Evolutionary conservation across 2,329 filamentous ascomycete genomes (phyloP).

Genomic region (Colletotrichum graminicola): DNA sequence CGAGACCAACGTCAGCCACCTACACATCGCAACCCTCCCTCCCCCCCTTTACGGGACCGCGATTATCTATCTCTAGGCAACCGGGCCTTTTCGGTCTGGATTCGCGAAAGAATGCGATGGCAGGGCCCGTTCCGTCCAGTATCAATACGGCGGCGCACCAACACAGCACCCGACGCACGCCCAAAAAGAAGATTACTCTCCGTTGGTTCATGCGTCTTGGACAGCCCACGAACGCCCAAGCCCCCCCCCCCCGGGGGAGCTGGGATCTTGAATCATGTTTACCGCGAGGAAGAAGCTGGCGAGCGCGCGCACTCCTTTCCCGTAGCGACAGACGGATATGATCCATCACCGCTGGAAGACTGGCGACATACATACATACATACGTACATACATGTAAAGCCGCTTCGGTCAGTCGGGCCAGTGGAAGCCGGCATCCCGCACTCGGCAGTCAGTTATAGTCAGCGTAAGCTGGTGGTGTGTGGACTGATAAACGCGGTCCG

Average conservation of each 20-base stretch:
- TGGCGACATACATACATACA: neutral
- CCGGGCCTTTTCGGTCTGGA: neutral
- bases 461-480: too few relatives aligned
- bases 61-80: slow-evolving; percentile 17
- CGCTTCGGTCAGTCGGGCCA: neutral
- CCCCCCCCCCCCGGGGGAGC: neutral
- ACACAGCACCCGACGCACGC: neutral
- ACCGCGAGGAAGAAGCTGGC: neutral
- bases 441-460: neutral
- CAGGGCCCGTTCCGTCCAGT: neutral
- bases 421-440: neutral
- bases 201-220: slow-evolving; percentile 35
- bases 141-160: neutral
- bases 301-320: neutral
- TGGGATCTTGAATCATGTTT: slow-evolving; percentile 33
- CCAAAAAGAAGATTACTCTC: neutral
- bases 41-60: slow-evolving; percentile 9
- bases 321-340: neutral
- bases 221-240: neutral
- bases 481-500: slow-evolving; percentile 11
- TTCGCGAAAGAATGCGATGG: neutral
- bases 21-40: too few relatives aligned
- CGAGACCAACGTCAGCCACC: neutral
- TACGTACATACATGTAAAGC: too few relatives aligned
- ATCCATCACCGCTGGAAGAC: neutral